Conservation (phyloP, 2,329 filamentous ascomycete species). For the Aspergillaceae sp. region DNA sequence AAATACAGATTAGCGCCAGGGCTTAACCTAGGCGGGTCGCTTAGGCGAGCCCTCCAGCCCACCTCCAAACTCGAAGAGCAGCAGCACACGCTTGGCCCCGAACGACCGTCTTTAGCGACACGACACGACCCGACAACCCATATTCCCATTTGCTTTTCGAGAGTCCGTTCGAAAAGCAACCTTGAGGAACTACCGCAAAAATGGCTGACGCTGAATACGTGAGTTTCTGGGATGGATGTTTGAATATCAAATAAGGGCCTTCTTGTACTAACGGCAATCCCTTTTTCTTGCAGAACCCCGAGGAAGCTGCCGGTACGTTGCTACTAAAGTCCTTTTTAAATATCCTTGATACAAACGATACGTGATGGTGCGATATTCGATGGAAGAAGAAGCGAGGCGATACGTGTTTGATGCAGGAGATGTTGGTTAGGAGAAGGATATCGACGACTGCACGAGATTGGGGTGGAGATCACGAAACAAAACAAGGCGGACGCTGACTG, state of each 20-base stretch:
- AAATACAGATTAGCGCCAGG: constrained; percentile 18
- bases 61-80: constrained; percentile 25
- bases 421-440: constrained; percentile 1
- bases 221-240: constrained; percentile 38
- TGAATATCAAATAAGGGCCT: background rate
- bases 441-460: background rate
- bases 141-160: constrained; percentile 39
- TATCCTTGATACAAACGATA: constrained; percentile 8
- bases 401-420: too few species aligned
- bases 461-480: constrained; percentile 1
- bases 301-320: constrained; percentile 76
- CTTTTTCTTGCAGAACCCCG: constrained; percentile 62
- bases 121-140: constrained; percentile 30
- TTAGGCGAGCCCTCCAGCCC: constrained; percentile 35
- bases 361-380: constrained; percentile 1
- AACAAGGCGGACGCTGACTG: constrained; percentile 22
- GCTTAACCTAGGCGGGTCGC: constrained; percentile 33
- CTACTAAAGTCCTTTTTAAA: constrained; percentile 11
- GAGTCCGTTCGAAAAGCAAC: constrained; percentile 37
- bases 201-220: constrained; percentile 90
- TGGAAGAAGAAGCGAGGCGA: background rate
- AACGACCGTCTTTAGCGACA: constrained; percentile 28
- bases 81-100: constrained; percentile 19
- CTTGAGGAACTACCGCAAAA: constrained; percentile 47
- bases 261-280: constrained; percentile 28